Base-by-base conservation (phyloP, 352 stramenopile genomes). In the Hyphochytrium catenoides region DNA sequence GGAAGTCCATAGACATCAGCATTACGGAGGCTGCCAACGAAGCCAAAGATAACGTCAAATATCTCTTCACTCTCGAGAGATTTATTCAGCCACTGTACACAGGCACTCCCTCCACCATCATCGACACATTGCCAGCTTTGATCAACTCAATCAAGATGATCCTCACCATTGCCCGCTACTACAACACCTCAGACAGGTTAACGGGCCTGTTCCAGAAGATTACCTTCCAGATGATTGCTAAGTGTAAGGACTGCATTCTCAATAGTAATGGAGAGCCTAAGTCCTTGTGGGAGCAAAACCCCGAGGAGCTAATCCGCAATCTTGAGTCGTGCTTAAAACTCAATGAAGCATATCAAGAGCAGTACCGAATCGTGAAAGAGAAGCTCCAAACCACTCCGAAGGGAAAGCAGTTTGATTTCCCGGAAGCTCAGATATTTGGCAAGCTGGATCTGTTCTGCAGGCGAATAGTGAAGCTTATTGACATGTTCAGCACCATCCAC, bases 111-210 rank as follows among this genome's bases (percentile, higher is more conserved):
- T 87, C 78, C 39, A 86, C 78, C n/a, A 96, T 97, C 41, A 92
- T 96, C 39, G 88, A 98, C 58, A 94, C 87, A 31, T 58, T 98
- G 11, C 90, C 90, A 4, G 86, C 87, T 20, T 64, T 98, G 3
- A 93, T 97, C 60, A 97, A 97, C 58, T 95, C 78, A 20, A 96
- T 98, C 61, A 96, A 96, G 62, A 98, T 98, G 90, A 96, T 98
- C 43, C 87, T 96, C 49, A 95, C 83, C 8, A 97, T 98, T 43
- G 82, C 87, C 39, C 62, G 90, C 30, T 98, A 97, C 45, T 97
- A 97, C 64, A 95, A 96, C 51, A 96, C 84, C n/a, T 90, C 72
- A 4, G 87, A 97, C 46, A 67, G 87, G 20, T 95, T 98, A 73
- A 82, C 82, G 0, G 90, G 79, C 25, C 60, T 98, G 34, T 93